Evolutionary conservation across 441 rosid species (phyloP), one percentile per base, ranked within the genome.

Genomic region (Geranium incanum): DNA sequence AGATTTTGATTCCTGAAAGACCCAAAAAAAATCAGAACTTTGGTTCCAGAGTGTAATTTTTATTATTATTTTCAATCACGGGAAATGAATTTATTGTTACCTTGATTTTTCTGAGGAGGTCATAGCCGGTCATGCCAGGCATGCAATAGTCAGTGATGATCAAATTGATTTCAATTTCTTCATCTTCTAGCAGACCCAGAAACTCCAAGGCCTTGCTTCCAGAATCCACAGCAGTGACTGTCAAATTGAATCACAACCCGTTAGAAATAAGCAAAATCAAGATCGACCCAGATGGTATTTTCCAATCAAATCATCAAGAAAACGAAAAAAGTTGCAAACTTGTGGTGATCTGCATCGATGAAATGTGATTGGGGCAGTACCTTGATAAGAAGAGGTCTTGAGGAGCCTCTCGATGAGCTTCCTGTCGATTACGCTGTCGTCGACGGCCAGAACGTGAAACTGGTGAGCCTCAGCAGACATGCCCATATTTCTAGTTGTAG

Each of bases 41-140:
- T 21, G n/a, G n/a, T 6, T 12, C 21, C n/a, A 21, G 15, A 41
- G 12, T 3, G 15, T 37, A 41, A 39, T 1, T 28, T 28, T 28
- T 67, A 9, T 38, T 37, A 1, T 45, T 68, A 1, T 8, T 1
- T 18, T 23, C 9, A 28, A 45, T 8, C 0, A 9, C 0, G 59
- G 6, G 19, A 13, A 16, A 50, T 11, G 5, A 43, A 16, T 5
- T 12, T 39, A 33, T 1, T 1, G 12, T 13, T 86, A 86, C 92
- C 88, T 90, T 92, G 59, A 92, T 86, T 76, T 76, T 92, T 84
- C 80, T 87, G 6, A 92, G 86, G 5, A 92, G 93, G 81, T 92
- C 97, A 75, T 88, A 88, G 68, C 97, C 97, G 0, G 93, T 88
- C 91, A 92, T 90, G 33, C 90, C 97, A 9, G 97, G 97, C 97